Base-by-base conservation (phyloP, 148 eudicot species). In the Fagopyrum homotropicum region DNA sequence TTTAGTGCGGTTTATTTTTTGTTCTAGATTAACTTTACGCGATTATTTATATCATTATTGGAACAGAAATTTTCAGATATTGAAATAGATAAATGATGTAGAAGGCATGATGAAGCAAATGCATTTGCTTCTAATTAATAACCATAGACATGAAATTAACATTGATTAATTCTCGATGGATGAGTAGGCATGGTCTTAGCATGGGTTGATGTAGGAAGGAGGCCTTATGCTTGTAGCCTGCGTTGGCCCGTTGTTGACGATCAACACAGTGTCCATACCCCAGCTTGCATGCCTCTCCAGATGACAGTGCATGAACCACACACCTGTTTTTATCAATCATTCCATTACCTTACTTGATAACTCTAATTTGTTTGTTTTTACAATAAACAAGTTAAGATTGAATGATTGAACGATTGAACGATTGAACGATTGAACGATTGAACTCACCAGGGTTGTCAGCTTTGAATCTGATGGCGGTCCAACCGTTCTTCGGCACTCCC, bases 391-490 rank as follows among this genome's bases (percentile, higher is more conserved):
- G 40, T 2, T 35, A 35, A 1, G 3, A 35, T 35, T 35, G 40
- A 35, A 35, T 35, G 40, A 35, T 35, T 35, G 40, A 35, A 52
- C 76, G 3, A 35, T 35, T 35, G 35, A 30, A 30, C 2, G 35
- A 30, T 30, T 30, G 35, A 30, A 52, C 2, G 2, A 30, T 30
- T 30, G 40, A 35, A 35, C 3, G 40, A 35, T 35, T 35, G 40
- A 35, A 52, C 76, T 29, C 47, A 79, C 84, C 84, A 8, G 82
- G 84, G 66, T 82, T 82, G 61, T 82, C 9, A 54, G 84, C 80
- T 76, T 15, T 76, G 64, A 79, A 82, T 69, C 84, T 73, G 74
- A 82, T 69, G 15, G 84, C 77, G 57, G 77, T 63, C 84, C 84
- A 82, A 51, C 84, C 84, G 45, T 77, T 79, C 17, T 40, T 69